A percentile compares a stretch with the other conserved stretches of the same genome.
Conservation (phyloP, 2,329 filamentous ascomycete species). For the Colletotrichum euphorbiae region DNA sequence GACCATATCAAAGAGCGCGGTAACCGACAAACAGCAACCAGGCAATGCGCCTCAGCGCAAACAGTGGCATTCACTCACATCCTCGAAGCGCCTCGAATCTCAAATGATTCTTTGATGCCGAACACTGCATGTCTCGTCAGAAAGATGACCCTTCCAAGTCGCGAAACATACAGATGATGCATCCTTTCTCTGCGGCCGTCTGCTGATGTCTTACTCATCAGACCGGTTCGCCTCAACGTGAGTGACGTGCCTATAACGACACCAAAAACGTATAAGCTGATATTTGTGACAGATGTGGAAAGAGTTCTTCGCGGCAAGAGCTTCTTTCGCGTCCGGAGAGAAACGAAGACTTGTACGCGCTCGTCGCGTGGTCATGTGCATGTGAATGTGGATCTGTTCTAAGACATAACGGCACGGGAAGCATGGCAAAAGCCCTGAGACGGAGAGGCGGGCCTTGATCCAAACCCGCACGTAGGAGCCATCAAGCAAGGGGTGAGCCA, state of each 20-base stretch:
- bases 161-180: constrained; percentile 1
- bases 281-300: neutral
- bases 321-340: neutral
- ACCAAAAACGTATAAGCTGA: constrained; percentile 15
- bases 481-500: neutral
- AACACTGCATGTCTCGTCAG: constrained; percentile 10
- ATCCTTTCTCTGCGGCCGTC: constrained; percentile 14
- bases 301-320: neutral
- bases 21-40: neutral
- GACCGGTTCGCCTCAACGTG: neutral
- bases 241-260: constrained; percentile 18
- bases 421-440: constrained; percentile 15
- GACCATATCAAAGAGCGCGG: neutral
- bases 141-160: neutral
- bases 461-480: constrained; percentile 15
- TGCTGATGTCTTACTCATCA: constrained; percentile 21
- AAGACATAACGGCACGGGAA: constrained; percentile 4
- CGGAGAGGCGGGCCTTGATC: constrained; percentile 14
- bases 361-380: constrained; percentile 21
- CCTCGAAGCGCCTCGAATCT: neutral
- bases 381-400: constrained; percentile 17
- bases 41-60: neutral
- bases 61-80: neutral
- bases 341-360: neutral
- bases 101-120: constrained; percentile 2